Conservation (phyloP, 2,329 filamentous ascomycete species). For the Ascochyta lentis region DNA sequence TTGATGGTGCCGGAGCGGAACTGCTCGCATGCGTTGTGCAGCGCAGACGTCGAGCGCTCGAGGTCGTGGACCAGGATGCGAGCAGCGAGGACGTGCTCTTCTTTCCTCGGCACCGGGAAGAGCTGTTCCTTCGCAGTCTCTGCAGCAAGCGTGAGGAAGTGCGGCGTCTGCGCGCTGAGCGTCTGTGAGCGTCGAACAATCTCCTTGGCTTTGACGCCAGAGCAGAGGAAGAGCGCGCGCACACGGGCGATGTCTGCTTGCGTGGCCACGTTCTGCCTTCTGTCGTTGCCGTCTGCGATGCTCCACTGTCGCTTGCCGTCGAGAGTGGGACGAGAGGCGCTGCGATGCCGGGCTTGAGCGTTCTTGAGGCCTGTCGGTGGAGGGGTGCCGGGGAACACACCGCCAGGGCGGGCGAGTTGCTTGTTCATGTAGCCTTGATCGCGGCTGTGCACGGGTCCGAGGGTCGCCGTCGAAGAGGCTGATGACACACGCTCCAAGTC, state of each 20-base stretch:
- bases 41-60: constrained; percentile 51
- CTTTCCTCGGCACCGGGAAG: constrained; percentile 57
- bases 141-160: constrained; percentile 50
- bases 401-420: constrained; percentile 42
- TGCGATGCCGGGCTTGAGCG: constrained; percentile 23
- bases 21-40: constrained; percentile 59
- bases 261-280: constrained; percentile 39
- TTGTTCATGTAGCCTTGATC: constrained; percentile 40
- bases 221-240: constrained; percentile 76
- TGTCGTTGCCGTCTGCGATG: constrained; percentile 56
- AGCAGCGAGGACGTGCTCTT: constrained; percentile 62
- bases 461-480: constrained; percentile 28
- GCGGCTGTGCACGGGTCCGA: constrained; percentile 29
- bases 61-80: constrained; percentile 58
- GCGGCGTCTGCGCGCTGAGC: constrained; percentile 36
- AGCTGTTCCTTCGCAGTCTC: constrained; percentile 52
- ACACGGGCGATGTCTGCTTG: constrained; percentile 81
- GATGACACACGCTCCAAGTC: constrained; percentile 48
- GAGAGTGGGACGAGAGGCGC: constrained; percentile 45
- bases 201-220: constrained; percentile 88
- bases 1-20: constrained; percentile 58
- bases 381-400: constrained; percentile 33
- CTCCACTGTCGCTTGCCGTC: constrained; percentile 62
- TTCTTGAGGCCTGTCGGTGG: constrained; percentile 42
- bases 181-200: constrained; percentile 71